Base-by-base conservation (phyloP, 2,329 filamentous ascomycete genomes). In the Botrytis cinerea region DNA sequence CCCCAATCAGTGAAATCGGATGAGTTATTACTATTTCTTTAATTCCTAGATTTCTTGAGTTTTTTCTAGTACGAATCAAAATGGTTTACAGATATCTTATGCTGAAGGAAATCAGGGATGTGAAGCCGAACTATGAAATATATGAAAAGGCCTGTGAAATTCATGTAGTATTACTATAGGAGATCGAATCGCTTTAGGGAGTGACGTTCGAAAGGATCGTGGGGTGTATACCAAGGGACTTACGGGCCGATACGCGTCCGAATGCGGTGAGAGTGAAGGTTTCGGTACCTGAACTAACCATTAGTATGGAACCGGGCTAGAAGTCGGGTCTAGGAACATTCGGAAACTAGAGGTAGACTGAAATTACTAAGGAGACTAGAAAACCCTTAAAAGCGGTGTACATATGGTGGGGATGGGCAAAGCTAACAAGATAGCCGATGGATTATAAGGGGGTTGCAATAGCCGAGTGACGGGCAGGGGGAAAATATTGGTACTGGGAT, bases 161-260 rank as follows among this genome's bases (percentile, higher is more conserved):
- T 0, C 8, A 16, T 8, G 16, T 28, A n/a, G n/a, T 9, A 18
- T 2, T 57, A 1, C 18, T 1, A n/a, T 28, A 2, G 45, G 25
- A 28, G 16, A n/a, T 20, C 8, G 9, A 5, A 28, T 43, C 1
- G n/a, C 38, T 12, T 20, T 2, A 43, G 8, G 40, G 10, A 18
- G 28, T 20, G 10, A 45, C 38, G 3, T 22, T 45, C 20, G n/a
- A 32, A 28, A 43, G 9, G 14, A 4, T 16, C 9, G 4, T 25
- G 7, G 0, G 7, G n/a, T 18, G 7, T 57, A 18, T 57, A 18
- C 18, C n/a, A 28, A 57, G 14, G 14, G 3, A 18, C 18, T 18
- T 3, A 32, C 51, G n/a, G 51, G 51, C n/a, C 14, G 51, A 32
- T 57, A 32, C 16, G 14, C 51, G 28, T 28, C 51, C n/a, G 51